Conservation (phyloP, 176 grass and related monocot species). For the Secale cereale region DNA sequence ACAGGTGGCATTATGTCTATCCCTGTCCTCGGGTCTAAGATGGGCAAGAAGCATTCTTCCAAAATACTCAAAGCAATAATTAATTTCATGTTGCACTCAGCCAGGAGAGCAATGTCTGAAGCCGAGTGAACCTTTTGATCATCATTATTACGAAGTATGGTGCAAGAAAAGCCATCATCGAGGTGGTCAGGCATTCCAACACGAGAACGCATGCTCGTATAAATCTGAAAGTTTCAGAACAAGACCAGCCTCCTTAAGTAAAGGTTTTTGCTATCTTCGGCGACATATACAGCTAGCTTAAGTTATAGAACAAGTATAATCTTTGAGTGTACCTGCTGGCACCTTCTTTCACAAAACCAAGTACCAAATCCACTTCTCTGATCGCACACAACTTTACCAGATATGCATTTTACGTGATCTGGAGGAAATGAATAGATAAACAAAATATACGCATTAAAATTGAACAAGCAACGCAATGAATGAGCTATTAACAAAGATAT, state of each 20-base stretch:
- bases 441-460: neutral
- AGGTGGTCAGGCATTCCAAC: constrained; percentile 60
- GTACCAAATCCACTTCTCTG: constrained; percentile 34
- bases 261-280: neutral
- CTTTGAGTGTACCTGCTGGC: constrained; percentile 59
- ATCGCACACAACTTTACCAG: constrained; percentile 30
- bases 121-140: constrained; percentile 52
- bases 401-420: constrained; percentile 83
- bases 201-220: constrained; percentile 46
- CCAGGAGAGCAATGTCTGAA: constrained; percentile 58
- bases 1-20: constrained; percentile 76
- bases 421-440: constrained; percentile 35
- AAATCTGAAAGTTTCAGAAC: constrained; percentile 52
- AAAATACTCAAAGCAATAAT: constrained; percentile 76
- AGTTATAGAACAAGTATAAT: constrained; percentile 21
- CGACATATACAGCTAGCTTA: neutral
- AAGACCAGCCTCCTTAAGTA: constrained; percentile 21
- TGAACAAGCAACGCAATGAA: neutral
- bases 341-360: constrained; percentile 83
- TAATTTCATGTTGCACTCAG: constrained; percentile 96
- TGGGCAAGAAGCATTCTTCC: constrained; percentile 92
- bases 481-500: constrained; percentile 1
- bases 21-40: constrained; percentile 75
- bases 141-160: constrained; percentile 62
- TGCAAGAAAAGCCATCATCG: constrained; percentile 54